Evolutionary conservation across 2,329 filamentous ascomycete genomes (phyloP).

Genomic region (Septoria linicola): DNA sequence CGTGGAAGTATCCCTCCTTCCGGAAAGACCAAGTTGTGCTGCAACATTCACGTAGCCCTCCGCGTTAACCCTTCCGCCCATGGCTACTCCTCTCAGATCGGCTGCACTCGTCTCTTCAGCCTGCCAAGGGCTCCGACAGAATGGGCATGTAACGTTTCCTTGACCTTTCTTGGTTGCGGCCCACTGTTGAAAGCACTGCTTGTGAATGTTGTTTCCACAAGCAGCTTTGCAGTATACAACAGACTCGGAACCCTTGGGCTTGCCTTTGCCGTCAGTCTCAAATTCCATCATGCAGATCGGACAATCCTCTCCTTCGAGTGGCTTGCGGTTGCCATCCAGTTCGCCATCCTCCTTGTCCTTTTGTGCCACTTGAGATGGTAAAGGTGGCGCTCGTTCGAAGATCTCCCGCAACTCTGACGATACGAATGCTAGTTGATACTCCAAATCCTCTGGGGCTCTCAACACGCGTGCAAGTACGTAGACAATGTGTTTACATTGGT

Average conservation of each 20-base stretch:
- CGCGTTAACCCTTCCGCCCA: conserved; percentile 24
- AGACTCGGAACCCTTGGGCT: conserved; percentile 36
- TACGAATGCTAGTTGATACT: conserved; percentile 62
- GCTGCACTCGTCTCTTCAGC: conserved; percentile 16
- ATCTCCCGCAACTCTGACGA: conserved; percentile 58
- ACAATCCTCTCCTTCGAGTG: conserved; percentile 59
- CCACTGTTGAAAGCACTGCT: conserved; percentile 58
- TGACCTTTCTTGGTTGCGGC: conserved; percentile 30
- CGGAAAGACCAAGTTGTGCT: conserved; percentile 33
- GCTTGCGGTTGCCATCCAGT: conserved; percentile 54
- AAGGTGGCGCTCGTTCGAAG: conserved; percentile 55
- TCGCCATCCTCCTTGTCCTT: conserved; percentile 40
- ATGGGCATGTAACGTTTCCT: conserved; percentile 34
- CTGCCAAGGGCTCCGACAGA: conserved; percentile 35
- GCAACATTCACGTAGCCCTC: conserved; percentile 40
- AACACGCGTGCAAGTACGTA: conserved; percentile 61
- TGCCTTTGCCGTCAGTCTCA: conserved; percentile 17
- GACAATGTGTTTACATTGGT: conserved; percentile 65
- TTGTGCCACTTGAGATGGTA: conserved; percentile 41
- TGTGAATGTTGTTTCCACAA: conserved; percentile 64
- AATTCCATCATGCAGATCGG: conserved; percentile 55
- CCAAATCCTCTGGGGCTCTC: conserved; percentile 55
- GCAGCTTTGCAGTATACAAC: conserved; percentile 60
- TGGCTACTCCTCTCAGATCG: conserved; percentile 28
- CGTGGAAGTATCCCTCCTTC: conserved; percentile 34